Percentiles rank a stretch among this genome's conserved stretches.
These are phyloP conservation scores for Lasiodiplodia gonubiensis DNA, from an alignment of 2,329 filamentous ascomycete species.

Conservation along the genomic window DNA sequence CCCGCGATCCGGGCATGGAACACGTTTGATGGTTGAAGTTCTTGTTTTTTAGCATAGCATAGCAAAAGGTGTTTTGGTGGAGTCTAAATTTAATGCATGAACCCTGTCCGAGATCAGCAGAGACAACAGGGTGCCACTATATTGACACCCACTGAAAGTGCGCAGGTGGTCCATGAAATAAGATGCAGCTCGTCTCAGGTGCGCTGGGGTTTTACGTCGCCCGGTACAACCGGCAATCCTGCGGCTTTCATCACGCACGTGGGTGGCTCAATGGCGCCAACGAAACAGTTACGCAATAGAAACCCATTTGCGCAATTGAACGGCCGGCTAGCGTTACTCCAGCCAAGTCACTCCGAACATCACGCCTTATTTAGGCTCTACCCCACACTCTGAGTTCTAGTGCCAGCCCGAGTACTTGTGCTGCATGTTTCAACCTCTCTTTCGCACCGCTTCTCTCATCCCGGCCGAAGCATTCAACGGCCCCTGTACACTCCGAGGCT, in stretches of 20 bases:
- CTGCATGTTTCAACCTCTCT: neutral
- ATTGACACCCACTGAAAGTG: neutral
- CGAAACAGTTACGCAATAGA: constrained; percentile 23
- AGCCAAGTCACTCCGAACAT: constrained; percentile 14
- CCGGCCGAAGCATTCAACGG: neutral
- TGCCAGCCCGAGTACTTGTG: neutral
- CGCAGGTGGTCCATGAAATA: too few species aligned
- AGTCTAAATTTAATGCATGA: neutral
- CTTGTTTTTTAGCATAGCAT: neutral
- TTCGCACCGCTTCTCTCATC: neutral
- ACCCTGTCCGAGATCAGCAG: neutral
- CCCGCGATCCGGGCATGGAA: constrained; percentile 52
- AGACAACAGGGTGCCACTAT: neutral
- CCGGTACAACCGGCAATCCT: neutral
- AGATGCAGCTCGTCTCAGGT: neutral
- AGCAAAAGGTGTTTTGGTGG: neutral
- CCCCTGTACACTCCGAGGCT: neutral
- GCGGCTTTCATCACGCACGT: constrained; percentile 17
- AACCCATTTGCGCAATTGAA: constrained; percentile 22
- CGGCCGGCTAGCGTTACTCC: constrained; percentile 20
- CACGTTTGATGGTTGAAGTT: neutral
- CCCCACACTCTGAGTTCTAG: constrained; percentile 1
- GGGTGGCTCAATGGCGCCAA: constrained; percentile 24
- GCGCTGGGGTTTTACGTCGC: neutral
- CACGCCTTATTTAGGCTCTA: constrained; percentile 25